A percentile compares a stretch with the other conserved stretches of the same genome.
These are phyloP conservation scores for Kodamaea hsintzibuensis DNA, from an alignment of 805 yeast genomes.

Conservation along the genomic window DNA sequence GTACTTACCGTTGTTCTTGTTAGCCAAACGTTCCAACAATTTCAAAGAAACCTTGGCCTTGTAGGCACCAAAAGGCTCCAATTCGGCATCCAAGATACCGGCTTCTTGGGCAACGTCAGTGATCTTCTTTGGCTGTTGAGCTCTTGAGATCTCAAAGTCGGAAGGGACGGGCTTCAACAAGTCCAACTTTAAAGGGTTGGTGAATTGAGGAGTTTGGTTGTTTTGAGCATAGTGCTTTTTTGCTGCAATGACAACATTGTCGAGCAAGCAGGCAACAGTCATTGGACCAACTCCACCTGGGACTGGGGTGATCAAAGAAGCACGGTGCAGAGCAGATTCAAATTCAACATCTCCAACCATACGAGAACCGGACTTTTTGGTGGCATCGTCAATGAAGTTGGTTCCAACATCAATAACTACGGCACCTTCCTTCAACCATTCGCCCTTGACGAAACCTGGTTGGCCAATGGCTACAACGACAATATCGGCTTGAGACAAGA, in stretches of 20 bases:
- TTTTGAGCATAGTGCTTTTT: constrained; percentile 46
- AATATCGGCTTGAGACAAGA: constrained; percentile 65
- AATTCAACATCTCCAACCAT: constrained; percentile 81
- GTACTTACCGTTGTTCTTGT: constrained; percentile 67
- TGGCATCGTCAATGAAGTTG: constrained; percentile 66
- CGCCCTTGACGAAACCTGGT: constrained; percentile 70
- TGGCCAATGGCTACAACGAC: constrained; percentile 78
- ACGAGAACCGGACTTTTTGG: constrained; percentile 67
- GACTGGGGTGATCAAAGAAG: constrained; percentile 77
- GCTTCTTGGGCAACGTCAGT: constrained; percentile 68
- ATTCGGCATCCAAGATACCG: constrained; percentile 64
- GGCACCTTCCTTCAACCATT: constrained; percentile 68
- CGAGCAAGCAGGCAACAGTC: constrained; percentile 83
- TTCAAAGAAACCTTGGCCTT: constrained; percentile 75
- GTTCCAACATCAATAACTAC: constrained; percentile 83
- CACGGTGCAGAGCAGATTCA: constrained; percentile 51
- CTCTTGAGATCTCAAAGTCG: constrained; percentile 75
- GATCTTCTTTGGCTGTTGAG: constrained; percentile 71
- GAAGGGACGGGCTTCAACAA: constrained; percentile 73
- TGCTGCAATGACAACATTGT: constrained; percentile 71
- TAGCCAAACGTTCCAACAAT: constrained; percentile 60
- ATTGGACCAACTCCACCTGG: constrained; percentile 94
- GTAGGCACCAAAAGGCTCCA: constrained; percentile 73
- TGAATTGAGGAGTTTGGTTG: constrained; percentile 44
- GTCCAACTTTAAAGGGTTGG: constrained; percentile 57